Base-by-base conservation (phyloP, 306 rosid species). In the Rubus idaeus region DNA sequence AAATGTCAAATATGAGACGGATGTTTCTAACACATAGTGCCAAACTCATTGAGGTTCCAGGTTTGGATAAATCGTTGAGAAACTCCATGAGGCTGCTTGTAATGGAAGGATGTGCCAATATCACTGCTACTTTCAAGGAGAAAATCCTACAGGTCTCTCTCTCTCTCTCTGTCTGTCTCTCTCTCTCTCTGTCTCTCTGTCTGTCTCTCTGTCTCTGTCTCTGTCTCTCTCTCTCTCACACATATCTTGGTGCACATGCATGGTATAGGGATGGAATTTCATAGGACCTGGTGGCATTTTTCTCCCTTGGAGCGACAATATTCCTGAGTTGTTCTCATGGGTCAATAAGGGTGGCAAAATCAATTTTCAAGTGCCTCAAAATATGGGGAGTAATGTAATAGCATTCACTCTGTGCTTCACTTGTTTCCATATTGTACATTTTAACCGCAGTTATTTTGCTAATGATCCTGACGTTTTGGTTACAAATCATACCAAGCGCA, bases 101-200 rank as follows among this genome's bases (percentile, higher is more conserved):
- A 1, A 50, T 76, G 74, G 65, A 21, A 30, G 40, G 77, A 26
- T 77, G 77, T 40, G 73, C 9, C 44, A 77, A 37, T 18, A 14
- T 84, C 1, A 5, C 60, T 37, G 37, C 57, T 14, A 13, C 20
- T 41, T 37, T 77, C 35, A 77, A 39, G 17, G 50, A 60, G 12
- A 74, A 35, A 71, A 42, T 84, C 60, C 41, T 68, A 13, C 70
- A 73, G 82, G 84, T 83, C 50, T 26, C 46, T 21, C 58, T 26
- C 39, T 49, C 42, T 69, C 12, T 45, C 71, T n/a, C 49, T 66
- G 40, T 21, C 72, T 30, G 35, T 30, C 35, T 83, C 50, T 26
- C 46, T 21, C 49, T 49, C 58, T 26, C 39, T 49, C 42, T 69
- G 12, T 45, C 71, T n/a, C 30, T 66, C 55, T 21, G 44, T 68